phyloP scores from a whole-genome alignment of 371 early-diverging fungal species.

The Mortierella sp. region DNA sequence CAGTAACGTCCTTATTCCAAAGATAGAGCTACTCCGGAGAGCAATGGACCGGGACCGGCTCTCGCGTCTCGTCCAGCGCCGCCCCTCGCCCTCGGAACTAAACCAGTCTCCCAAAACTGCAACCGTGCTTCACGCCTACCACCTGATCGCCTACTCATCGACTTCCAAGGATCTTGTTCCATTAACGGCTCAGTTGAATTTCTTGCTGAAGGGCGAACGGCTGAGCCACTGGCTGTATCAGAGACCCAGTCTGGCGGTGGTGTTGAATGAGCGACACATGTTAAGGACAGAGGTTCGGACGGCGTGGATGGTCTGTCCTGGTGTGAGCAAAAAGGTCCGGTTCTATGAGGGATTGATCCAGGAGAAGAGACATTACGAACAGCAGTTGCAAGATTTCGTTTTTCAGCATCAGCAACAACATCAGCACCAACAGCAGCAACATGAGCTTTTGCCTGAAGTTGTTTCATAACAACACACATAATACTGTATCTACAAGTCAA shows the following conservation, averaged over 20 bases:
- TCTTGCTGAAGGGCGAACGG: slow-evolving; percentile 27
- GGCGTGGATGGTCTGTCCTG: slow-evolving; percentile 51
- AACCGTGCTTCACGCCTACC: slow-evolving; percentile 27
- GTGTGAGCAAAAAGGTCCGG: slow-evolving; percentile 33
- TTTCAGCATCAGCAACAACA: slow-evolving; percentile 3
- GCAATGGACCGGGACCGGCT: slow-evolving; percentile 48
- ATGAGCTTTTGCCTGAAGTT: neutral
- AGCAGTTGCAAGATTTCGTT: slow-evolving; percentile 18
- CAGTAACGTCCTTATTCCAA: slow-evolving; percentile 38
- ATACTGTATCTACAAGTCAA: neutral
- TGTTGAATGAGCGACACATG: slow-evolving; percentile 33
- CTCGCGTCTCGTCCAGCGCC: slow-evolving; percentile 38
- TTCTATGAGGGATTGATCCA: slow-evolving; percentile 43
- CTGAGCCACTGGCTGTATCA: slow-evolving; percentile 34
- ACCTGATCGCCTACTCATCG: slow-evolving; percentile 24
- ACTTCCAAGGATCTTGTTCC: slow-evolving; percentile 30
- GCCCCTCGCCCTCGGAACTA: slow-evolving; percentile 34
- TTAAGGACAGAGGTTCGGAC: slow-evolving; percentile 37
- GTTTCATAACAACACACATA: neutral
- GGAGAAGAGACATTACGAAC: slow-evolving; percentile 16
- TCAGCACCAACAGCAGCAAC: slow-evolving; percentile 12
- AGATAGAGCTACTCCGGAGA: slow-evolving; percentile 31
- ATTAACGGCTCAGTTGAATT: slow-evolving; percentile 26
- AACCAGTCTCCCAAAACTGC: slow-evolving; percentile 28
- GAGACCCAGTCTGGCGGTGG: slow-evolving; percentile 31